phyloP scores from a whole-genome alignment of 164 flowering plant species.

The Magnolia officinalis region DNA sequence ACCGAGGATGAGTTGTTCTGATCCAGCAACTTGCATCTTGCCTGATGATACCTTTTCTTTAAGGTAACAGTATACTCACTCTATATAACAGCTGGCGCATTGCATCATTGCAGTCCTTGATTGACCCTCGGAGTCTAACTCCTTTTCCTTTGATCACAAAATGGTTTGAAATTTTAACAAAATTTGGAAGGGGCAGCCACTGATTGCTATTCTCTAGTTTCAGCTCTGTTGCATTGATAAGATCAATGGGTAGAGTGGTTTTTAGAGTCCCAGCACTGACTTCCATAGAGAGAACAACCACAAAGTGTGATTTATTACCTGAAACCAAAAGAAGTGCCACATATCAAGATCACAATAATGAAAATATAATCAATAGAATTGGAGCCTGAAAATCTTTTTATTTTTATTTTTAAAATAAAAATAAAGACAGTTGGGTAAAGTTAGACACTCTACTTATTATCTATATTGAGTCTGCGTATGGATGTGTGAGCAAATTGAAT shows the following conservation, averaged over 20 bases:
- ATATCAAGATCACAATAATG: not conserved
- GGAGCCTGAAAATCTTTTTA: not conserved
- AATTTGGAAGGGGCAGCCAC: constrained; percentile 88
- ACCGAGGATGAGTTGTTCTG: too few relatives aligned
- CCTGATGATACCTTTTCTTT: not conserved
- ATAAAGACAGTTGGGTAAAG: too few relatives aligned
- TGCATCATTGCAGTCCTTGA: constrained; percentile 59
- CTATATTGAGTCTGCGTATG: too few relatives aligned
- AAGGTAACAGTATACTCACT: constrained; percentile 36
- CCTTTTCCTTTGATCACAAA: constrained; percentile 64
- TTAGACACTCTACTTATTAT: too few relatives aligned
- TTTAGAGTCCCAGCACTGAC: constrained; percentile 54
- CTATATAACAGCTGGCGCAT: constrained; percentile 54
- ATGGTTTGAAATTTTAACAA: constrained; percentile 71
- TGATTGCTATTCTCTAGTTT: constrained; percentile 50
- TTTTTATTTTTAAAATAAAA: too few relatives aligned
- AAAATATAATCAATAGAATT: not conserved
- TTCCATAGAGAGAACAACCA: constrained; percentile 67
- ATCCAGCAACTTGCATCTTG: too few relatives aligned
- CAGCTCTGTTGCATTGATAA: constrained; percentile 63
- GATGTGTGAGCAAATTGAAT: too few relatives aligned
- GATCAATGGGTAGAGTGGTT: constrained; percentile 53
- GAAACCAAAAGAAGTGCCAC: constrained; percentile 17
- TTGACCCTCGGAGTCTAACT: constrained; percentile 57
- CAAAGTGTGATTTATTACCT: constrained; percentile 56